Conservation (phyloP, 371 early-diverging fungal species). For the Phascolomyces articulosus region DNA sequence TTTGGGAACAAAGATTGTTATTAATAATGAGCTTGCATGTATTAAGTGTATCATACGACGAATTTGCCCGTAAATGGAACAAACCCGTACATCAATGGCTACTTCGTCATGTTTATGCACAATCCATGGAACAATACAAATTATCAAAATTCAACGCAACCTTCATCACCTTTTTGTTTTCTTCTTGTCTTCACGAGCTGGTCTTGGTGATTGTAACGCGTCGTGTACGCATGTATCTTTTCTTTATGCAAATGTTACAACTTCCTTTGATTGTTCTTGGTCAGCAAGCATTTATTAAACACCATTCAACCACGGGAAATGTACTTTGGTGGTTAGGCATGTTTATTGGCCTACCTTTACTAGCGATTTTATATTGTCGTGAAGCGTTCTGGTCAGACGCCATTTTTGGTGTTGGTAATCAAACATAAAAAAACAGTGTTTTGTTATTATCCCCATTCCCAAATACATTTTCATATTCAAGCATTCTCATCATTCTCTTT, state of each 20-base stretch:
- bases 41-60: constrained; percentile 78
- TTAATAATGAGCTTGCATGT: neutral
- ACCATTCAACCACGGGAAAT: constrained; percentile 74
- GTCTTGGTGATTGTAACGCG: constrained; percentile 81
- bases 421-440: neutral
- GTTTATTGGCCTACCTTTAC: constrained; percentile 78
- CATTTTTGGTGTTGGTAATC: constrained; percentile 11
- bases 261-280: constrained; percentile 87
- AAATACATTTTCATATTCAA: too few relatives aligned
- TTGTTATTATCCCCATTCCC: neutral
- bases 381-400: constrained; percentile 45
- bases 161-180: constrained; percentile 85
- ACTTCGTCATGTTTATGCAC: constrained; percentile 90
- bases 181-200: constrained; percentile 89
- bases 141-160: constrained; percentile 78
- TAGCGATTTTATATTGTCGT: constrained; percentile 78
- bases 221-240: constrained; percentile 79
- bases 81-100: constrained; percentile 96
- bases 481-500: too few relatives aligned
- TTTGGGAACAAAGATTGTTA: neutral
- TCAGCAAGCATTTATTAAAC: constrained; percentile 58
- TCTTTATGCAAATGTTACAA: constrained; percentile 91
- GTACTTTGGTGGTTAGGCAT: constrained; percentile 88
- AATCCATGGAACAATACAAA: constrained; percentile 76
- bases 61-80: constrained; percentile 99